A percentile compares a stretch with the other conserved stretches of the same genome.
phyloP scores from a whole-genome alignment of 2,329 filamentous ascomycete genomes.

The Ceratocystis harringtonii region DNA sequence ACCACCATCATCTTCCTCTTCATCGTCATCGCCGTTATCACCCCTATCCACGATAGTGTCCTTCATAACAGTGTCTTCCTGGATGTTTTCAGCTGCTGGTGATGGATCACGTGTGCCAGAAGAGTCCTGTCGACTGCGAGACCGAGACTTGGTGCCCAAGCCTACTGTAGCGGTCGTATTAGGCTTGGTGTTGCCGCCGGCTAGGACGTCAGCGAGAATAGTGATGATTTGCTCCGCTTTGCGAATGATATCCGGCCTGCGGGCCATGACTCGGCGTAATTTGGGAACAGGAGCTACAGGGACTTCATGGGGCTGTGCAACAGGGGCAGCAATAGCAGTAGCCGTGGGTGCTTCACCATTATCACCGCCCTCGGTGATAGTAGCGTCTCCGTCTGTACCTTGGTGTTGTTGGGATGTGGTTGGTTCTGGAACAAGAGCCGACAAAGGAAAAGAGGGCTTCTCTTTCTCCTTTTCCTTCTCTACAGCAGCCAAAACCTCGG shows the following conservation, averaged over 20 bases:
- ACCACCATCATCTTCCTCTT: constrained; percentile 16
- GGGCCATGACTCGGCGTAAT: constrained; percentile 31
- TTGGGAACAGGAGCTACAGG: constrained; percentile 20
- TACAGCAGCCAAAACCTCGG: constrained; percentile 6
- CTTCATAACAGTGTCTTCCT: constrained; percentile 31
- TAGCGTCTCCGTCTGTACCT: constrained; percentile 2
- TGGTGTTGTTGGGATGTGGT: neutral
- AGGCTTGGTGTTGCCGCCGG: neutral
- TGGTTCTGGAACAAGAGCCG: neutral
- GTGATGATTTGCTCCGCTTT: constrained; percentile 44
- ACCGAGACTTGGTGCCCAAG: neutral
- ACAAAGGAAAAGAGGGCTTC: constrained; percentile 21
- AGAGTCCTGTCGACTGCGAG: neutral
- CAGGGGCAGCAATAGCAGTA: neutral
- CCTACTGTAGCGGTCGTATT: neutral
- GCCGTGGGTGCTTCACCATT: constrained; percentile 19
- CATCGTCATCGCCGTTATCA: constrained; percentile 20
- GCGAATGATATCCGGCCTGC: constrained; percentile 43
- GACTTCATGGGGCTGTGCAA: neutral
- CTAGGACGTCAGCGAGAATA: neutral
- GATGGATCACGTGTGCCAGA: constrained; percentile 9
- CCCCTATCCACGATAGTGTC: constrained; percentile 25
- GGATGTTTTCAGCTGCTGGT: constrained; percentile 26
- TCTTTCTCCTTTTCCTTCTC: constrained; percentile 25
- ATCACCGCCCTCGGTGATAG: constrained; percentile 21